Evolutionary conservation across 345 rosid species (phyloP), one percentile per base, ranked within the genome.

Genomic region (Cardamine resedifolia): DNA sequence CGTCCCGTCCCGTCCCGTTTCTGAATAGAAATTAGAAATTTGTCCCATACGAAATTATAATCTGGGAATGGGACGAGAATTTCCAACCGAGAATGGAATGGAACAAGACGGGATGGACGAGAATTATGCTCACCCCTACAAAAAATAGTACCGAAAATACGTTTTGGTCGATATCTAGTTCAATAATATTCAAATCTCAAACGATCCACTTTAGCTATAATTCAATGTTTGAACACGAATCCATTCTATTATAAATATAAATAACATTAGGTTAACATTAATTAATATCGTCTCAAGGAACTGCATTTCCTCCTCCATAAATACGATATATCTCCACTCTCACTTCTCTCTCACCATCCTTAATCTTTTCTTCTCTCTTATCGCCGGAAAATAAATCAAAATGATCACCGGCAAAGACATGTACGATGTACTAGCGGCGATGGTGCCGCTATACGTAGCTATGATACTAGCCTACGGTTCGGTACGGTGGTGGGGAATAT

Each of bases 401-500:
- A 90, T 90, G 96, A 90, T 90, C 53, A 85, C 81, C 10, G 93
- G 87, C 14, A 86, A 81, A 69, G 94, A 90, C 47, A 81, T 90
- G 58, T 90, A 90, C 77, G 94, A 88, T 63, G 96, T 88, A 58
- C 84, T 90, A 19, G 89, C 95, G 4, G 97, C 95, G 4, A 80
- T 90, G 67, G 89, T 90, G 26, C 97, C 97, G 18, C 78, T 90
- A 18, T 90, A 90, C 38, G 92, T 90, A 11, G 95, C 97, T 14
- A 90, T 90, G 97, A 82, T 88, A 11, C 59, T 90, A 7, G 97
- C 97, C 52, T 90, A 90, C 48, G 97, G 95, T 10, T 90, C 97
- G 21, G 97, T 90, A 27, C 77, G 92, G 36, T 90, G 97, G 97
- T 90, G 97, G 97, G 88, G 85, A 58, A 88, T 90, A 73, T 90